These are phyloP conservation scores for Podaxis sp. DNA, from an alignment of 768 basidiomycete genomes.

Conservation along the genomic window DNA sequence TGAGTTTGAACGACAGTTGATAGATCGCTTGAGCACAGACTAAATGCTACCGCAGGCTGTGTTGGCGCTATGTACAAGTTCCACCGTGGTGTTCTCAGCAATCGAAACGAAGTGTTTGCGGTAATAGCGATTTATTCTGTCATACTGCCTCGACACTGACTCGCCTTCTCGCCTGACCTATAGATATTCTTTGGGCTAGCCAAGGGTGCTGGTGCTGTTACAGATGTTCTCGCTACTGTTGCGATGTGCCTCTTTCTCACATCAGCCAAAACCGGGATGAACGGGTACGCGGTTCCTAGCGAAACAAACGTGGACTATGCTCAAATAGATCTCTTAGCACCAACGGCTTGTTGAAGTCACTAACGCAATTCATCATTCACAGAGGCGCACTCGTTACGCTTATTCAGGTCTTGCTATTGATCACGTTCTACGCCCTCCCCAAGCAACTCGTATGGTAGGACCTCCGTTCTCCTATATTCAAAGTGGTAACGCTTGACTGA, in stretches of 20 bases:
- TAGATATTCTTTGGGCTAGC: slow-evolving; percentile 43
- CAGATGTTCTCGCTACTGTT: slow-evolving; percentile 43
- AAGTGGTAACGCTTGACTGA: neutral
- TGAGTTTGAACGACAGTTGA: slow-evolving; percentile 11
- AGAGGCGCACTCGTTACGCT: slow-evolving; percentile 43
- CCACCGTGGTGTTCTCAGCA: slow-evolving; percentile 28
- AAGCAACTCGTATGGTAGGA: slow-evolving; percentile 35
- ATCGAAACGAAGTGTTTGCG: slow-evolving; percentile 27
- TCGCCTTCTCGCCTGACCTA: neutral
- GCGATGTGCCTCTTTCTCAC: slow-evolving; percentile 42
- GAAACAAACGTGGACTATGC: neutral
- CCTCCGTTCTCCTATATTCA: neutral
- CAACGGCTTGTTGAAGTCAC: slow-evolving; percentile 34
- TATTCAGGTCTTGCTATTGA: slow-evolving; percentile 37
- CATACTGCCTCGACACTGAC: neutral
- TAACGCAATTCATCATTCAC: slow-evolving; percentile 39
- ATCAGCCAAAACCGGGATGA: slow-evolving; percentile 35
- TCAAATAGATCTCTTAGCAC: slow-evolving; percentile 27
- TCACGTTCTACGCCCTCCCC: slow-evolving; percentile 39
- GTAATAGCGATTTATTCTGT: slow-evolving; percentile 19
- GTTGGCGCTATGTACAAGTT: slow-evolving; percentile 33
- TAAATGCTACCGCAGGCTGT: slow-evolving; percentile 24
- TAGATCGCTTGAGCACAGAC: neutral
- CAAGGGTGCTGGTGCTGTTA: slow-evolving; percentile 41
- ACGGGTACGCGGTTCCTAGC: slow-evolving; percentile 25